phyloP scores from a whole-genome alignment of 2,329 filamentous ascomycete genomes.

The Neofusicoccum umdonicola region DNA sequence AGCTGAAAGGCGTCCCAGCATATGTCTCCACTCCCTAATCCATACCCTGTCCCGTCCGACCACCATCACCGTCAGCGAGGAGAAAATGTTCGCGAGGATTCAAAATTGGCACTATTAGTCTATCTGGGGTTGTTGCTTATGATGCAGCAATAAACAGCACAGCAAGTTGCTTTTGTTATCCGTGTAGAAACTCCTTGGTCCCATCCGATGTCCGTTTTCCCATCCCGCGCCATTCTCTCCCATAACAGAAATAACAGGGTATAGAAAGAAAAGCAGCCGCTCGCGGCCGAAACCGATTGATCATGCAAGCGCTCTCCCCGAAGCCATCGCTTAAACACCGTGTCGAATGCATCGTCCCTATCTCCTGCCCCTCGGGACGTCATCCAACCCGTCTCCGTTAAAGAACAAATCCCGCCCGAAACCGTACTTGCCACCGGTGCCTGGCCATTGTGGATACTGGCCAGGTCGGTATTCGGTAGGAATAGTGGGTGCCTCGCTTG shows the following conservation, averaged over 20 bases:
- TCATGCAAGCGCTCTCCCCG: not conserved
- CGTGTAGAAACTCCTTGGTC: not conserved
- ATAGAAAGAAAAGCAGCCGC: not conserved
- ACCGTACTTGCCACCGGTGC: not conserved
- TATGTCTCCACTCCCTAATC: too few species aligned
- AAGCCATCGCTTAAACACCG: not conserved
- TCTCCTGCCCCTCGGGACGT: not conserved
- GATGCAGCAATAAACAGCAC: not conserved
- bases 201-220: not conserved
- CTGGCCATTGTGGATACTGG: slow-evolving; percentile 15
- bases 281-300: not conserved
- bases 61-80: too few species aligned
- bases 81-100: not conserved
- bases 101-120: not conserved
- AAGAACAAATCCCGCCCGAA: slow-evolving; percentile 5
- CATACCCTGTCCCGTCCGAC: too few species aligned
- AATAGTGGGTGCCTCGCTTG: not conserved
- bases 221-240: not conserved
- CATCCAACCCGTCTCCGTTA: slow-evolving; percentile 6
- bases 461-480: slow-evolving; percentile 9
- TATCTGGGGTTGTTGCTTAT: not conserved
- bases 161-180: not conserved
- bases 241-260: not conserved
- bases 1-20: too few species aligned
- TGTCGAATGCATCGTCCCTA: not conserved